Evolutionary conservation across 2,329 filamentous ascomycete genomes (phyloP), one percentile per base, ranked within the genome.

Genomic region (Acephala macrosclerotiorum): DNA sequence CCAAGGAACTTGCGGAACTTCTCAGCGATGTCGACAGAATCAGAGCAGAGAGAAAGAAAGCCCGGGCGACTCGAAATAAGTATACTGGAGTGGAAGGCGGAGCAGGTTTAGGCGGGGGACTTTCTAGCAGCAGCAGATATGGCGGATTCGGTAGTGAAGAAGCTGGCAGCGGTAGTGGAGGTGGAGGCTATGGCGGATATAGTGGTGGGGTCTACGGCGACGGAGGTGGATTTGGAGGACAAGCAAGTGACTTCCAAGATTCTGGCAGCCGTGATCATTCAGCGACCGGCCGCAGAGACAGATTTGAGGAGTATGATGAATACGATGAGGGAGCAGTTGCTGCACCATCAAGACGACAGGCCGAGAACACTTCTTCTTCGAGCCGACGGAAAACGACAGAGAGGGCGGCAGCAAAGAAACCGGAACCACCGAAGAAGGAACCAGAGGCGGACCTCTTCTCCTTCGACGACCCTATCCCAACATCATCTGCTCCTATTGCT

Each of bases 221-320:
- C 75, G 95, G 95, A 25, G 95, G 95, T 68, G 95, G 94, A 18
- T 97, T 97, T 74, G 93, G 94, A 49, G 94, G 94, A 2, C 88
- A 93, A 74, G 79, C 84, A 22, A 87, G 84, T 72, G 91, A 93
- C 60, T 96, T 91, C 80, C 85, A 88, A 65, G 89, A 92, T 72
- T 80, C 84, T 25, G 71, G 68, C 16, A 71, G 68, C 57, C 67
- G 67, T 35, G 71, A 71, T 9, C 67, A 70, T 26, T 64, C 65
- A 18, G 79, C 68, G 35, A 66, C 70, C 65, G 83, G 83, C 72
- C 82, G 89, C 65, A 83, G 85, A 63, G 94, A 96, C 70, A 87
- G 90, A 70, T 99, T 97, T 73, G 95, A 98, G 73, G 96, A 97
- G 79, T 99, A 99, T 75, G 94, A 99, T 76, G 96, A 99, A 79